Evolutionary conservation across 2,329 filamentous ascomycete species (phyloP).

Genomic region (Fusarium sp.): DNA sequence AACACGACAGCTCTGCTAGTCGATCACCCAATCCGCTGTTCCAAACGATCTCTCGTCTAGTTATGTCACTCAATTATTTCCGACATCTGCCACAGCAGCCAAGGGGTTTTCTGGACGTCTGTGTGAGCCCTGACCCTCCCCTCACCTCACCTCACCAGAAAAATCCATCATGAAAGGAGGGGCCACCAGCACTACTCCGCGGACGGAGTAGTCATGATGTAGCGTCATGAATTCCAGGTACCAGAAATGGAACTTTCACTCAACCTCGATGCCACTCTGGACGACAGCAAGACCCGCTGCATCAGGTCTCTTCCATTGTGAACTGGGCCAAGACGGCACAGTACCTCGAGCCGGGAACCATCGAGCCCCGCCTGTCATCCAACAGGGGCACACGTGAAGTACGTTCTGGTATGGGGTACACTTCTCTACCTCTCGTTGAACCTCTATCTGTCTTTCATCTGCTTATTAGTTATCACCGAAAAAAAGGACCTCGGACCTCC

Average conservation of each 20-base stretch:
- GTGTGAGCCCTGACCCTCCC: constrained; percentile 22
- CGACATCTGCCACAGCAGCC: constrained; percentile 3
- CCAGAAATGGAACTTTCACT: constrained; percentile 15
- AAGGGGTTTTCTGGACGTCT: constrained; percentile 15
- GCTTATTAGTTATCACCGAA: neutral
- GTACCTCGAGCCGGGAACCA: constrained; percentile 25
- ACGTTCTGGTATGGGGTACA: constrained; percentile 28
- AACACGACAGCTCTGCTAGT: neutral
- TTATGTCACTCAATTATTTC: constrained; percentile 18
- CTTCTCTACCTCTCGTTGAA: constrained; percentile 7
- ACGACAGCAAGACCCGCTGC: constrained; percentile 10
- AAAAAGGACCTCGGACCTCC: constrained; percentile 2
- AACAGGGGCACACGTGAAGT: constrained; percentile 22
- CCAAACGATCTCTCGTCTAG: neutral
- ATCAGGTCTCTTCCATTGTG: constrained; percentile 15
- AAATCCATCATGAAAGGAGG: constrained; percentile 29
- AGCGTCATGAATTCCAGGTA: constrained; percentile 31
- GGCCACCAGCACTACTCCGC: constrained; percentile 22
- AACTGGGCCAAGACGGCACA: constrained; percentile 17
- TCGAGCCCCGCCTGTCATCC: constrained; percentile 21
- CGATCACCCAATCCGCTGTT: constrained; percentile 23
- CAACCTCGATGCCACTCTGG: constrained; percentile 2
- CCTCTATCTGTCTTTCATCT: constrained; percentile 8
- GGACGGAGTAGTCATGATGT: constrained; percentile 24
- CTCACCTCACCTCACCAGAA: constrained; percentile 11